Percentiles rank a stretch among this genome's conserved stretches.
These are phyloP conservation scores for Symbiotaphrina buchneri DNA, from an alignment of 495 filamentous ascomycete species.

Conservation along the genomic window DNA sequence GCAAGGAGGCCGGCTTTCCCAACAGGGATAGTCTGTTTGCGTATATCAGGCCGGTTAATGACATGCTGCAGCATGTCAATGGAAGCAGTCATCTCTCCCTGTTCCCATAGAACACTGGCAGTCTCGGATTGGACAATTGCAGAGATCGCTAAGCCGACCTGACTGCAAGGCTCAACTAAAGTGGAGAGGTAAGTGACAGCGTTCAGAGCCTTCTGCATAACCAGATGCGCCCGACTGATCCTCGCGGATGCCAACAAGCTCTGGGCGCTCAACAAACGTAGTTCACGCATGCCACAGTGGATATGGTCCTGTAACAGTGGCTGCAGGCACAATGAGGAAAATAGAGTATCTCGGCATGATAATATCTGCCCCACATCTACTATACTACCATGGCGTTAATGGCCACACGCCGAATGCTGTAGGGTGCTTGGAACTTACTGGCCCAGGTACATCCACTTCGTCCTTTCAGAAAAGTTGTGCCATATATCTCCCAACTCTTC, in stretches of 20 bases:
- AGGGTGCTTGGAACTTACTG: conserved; percentile 23
- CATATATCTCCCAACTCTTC: conserved; percentile 39
- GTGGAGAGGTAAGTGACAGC: conserved; percentile 58
- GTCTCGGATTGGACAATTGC: conserved; percentile 54
- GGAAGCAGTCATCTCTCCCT: conserved; percentile 77
- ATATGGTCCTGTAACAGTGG: conserved; percentile 33
- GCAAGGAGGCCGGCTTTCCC: conserved; percentile 66
- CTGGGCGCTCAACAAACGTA: conserved; percentile 49
- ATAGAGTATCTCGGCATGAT: conserved; percentile 57
- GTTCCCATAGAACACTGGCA: conserved; percentile 83
- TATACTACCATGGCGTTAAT: conserved; percentile 26
- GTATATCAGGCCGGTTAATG: conserved; percentile 31
- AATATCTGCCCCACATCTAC: conserved; percentile 62
- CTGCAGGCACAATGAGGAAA: conserved; percentile 56
- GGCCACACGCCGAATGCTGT: neutral
- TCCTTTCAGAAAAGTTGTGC: no score
- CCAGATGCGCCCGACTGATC: conserved; percentile 54
- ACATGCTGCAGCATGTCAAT: conserved; percentile 70
- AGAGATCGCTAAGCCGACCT: conserved; percentile 49
- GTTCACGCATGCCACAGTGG: conserved; percentile 30
- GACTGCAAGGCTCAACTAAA: conserved; percentile 40
- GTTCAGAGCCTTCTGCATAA: conserved; percentile 67
- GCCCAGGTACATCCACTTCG: conserved; percentile 58
- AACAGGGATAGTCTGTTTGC: conserved; percentile 48
- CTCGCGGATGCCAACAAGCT: conserved; percentile 48